A percentile compares a stretch with the other conserved stretches of the same genome.
These are phyloP conservation scores for Spinellus fusiger DNA, from an alignment of 192 early-diverging fungal species.

Conservation along the genomic window DNA sequence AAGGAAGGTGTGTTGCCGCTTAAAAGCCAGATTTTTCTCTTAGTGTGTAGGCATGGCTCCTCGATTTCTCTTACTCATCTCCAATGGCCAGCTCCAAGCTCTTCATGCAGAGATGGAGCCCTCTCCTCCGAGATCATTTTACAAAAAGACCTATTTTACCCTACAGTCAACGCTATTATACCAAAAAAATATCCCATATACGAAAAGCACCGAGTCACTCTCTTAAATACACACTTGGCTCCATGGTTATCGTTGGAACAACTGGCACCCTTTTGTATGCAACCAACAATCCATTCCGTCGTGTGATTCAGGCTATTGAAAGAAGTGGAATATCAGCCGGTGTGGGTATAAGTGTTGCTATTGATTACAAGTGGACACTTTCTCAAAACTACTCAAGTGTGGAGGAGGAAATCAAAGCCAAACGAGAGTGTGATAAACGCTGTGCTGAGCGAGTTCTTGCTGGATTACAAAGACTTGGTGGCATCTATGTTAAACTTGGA, in stretches of 20 bases:
- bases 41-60: too few relatives aligned
- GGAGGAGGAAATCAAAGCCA: constrained; percentile 28
- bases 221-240: neutral
- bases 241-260: neutral
- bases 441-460: constrained; percentile 56
- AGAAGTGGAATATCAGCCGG: constrained; percentile 32
- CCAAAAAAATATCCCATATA: neutral
- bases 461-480: constrained; percentile 64
- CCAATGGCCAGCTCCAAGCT: neutral
- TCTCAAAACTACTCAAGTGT: constrained; percentile 7
- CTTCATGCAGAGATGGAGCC: neutral
- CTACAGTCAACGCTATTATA: neutral
- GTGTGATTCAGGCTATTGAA: constrained; percentile 25
- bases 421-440: constrained; percentile 54
- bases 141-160: neutral
- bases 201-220: neutral
- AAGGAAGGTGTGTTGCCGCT: too few relatives aligned
- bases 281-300: constrained; percentile 20
- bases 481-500: constrained; percentile 87
- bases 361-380: constrained; percentile 52
- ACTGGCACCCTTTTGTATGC: constrained; percentile 10
- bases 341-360: constrained; percentile 36
- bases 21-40: too few relatives aligned
- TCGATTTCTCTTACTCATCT: neutral
- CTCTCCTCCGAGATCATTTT: neutral